These are phyloP conservation scores for Candida alai DNA, from an alignment of 805 yeast genomes.

Conservation along the genomic window DNA sequence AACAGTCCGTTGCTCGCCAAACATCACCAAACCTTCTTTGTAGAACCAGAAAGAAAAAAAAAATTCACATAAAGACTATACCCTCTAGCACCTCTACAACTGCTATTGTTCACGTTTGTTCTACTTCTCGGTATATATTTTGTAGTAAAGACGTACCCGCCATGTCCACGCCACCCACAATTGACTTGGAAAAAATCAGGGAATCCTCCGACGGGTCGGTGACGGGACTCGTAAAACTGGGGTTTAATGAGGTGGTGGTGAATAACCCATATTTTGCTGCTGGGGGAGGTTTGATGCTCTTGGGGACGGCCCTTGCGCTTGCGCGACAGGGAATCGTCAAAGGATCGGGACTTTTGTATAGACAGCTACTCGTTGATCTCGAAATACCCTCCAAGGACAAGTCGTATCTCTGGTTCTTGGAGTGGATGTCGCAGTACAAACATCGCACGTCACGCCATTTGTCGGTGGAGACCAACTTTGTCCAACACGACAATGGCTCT, in stretches of 20 bases:
- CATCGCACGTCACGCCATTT: conserved; percentile 75
- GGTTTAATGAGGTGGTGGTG: conserved; percentile 52
- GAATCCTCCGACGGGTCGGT: conserved; percentile 36
- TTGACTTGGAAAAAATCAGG: conserved; percentile 36
- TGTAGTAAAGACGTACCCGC: background rate
- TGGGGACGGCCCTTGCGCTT: conserved; percentile 85
- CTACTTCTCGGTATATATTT: background rate
- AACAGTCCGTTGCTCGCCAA: background rate
- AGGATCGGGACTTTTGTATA: conserved; percentile 63
- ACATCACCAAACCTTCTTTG: background rate
- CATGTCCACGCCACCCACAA: conserved; percentile 10
- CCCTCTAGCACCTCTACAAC: too few relatives aligned
- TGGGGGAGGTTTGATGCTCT: conserved; percentile 94
- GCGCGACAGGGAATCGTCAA: conserved; percentile 66
- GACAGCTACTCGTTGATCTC: conserved; percentile 83
- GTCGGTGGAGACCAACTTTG: conserved; percentile 81
- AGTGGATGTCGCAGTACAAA: conserved; percentile 90
- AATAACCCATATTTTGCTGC: conserved; percentile 96
- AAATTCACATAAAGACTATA: too few relatives aligned
- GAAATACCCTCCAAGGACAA: conserved; percentile 93
- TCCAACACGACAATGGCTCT: conserved; percentile 91
- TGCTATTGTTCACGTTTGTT: too few relatives aligned
- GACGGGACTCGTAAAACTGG: conserved; percentile 28
- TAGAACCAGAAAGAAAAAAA: conserved; percentile 1
- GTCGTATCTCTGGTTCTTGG: conserved; percentile 90